Evolutionary conservation across 192 early-diverging fungal species (phyloP).

Genomic region (Podila clonocystis): DNA sequence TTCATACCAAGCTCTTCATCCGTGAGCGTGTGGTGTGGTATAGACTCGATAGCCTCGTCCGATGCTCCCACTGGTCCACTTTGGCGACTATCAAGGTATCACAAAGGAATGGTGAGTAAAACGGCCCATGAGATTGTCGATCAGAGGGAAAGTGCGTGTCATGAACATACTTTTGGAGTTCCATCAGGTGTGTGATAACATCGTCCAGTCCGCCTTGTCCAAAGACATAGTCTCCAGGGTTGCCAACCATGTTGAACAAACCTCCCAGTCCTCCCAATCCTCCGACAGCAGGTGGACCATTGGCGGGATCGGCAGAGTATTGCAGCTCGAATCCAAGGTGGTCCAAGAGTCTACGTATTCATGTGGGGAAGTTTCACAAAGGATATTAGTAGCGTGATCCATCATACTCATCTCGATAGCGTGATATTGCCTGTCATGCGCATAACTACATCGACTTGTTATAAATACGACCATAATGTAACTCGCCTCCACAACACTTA

Average conservation of each 20-base stretch:
- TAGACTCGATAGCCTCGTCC: constrained; percentile 74
- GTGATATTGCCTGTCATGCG: too few species aligned
- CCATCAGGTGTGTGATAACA: constrained; percentile 90
- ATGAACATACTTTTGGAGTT: constrained; percentile 63
- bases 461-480: not conserved
- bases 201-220: constrained; percentile 85
- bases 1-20: constrained; percentile 27
- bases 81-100: constrained; percentile 52
- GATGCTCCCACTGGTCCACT: constrained; percentile 84
- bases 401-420: not conserved
- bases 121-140: not conserved
- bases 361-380: not conserved
- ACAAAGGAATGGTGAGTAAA: not conserved
- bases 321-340: constrained; percentile 15
- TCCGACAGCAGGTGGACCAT: not conserved
- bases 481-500: not conserved
- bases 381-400: not conserved
- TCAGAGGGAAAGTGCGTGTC: not conserved
- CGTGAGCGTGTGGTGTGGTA: constrained; percentile 56
- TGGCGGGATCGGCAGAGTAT: not conserved
- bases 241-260: constrained; percentile 40
- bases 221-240: constrained; percentile 89
- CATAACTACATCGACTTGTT: not conserved
- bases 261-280: constrained; percentile 29
- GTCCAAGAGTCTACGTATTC: constrained; percentile 12